phyloP scores from a whole-genome alignment of 1,284 basidiomycete genomes.

The Leccinum pallidistipes region DNA sequence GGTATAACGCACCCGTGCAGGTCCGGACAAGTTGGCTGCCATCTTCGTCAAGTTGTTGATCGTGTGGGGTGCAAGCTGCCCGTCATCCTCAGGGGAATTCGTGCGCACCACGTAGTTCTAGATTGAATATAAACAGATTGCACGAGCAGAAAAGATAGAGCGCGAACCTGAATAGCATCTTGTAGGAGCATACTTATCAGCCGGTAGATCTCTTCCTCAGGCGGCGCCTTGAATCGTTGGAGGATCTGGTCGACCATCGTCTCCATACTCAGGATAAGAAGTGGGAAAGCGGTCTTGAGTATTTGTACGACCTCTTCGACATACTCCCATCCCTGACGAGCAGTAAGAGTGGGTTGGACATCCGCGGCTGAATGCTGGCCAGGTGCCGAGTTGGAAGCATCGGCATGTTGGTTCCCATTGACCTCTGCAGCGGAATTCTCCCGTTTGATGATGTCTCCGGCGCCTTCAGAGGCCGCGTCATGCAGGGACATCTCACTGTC shows the following conservation, averaged over 20 bases:
- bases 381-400: conserved; percentile 17
- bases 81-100: conserved; percentile 73
- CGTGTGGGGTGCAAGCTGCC: conserved; percentile 61
- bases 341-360: conserved; percentile 39
- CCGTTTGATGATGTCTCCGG: conserved; percentile 31
- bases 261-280: conserved; percentile 94
- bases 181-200: conserved; percentile 84
- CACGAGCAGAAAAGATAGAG: not conserved
- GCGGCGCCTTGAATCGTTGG: conserved; percentile 86
- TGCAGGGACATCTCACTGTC: conserved; percentile 35
- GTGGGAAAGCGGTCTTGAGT: conserved; percentile 95
- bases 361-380: conserved; percentile 33
- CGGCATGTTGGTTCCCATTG: conserved; percentile 28
- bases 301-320: conserved; percentile 95
- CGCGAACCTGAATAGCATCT: conserved; percentile 65
- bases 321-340: conserved; percentile 84
- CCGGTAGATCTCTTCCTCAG: conserved; percentile 96
- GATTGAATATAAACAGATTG: conserved; percentile 11
- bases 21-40: conserved; percentile 65
- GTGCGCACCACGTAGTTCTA: conserved; percentile 75
- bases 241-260: conserved; percentile 97
- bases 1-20: conserved; percentile 55
- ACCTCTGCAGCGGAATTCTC: conserved; percentile 20
- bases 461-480: conserved; percentile 33
- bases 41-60: conserved; percentile 71